Evolutionary conservation across 352 stramenopile species (phyloP).

Genomic region (Pilasporangium apinafurcum): DNA sequence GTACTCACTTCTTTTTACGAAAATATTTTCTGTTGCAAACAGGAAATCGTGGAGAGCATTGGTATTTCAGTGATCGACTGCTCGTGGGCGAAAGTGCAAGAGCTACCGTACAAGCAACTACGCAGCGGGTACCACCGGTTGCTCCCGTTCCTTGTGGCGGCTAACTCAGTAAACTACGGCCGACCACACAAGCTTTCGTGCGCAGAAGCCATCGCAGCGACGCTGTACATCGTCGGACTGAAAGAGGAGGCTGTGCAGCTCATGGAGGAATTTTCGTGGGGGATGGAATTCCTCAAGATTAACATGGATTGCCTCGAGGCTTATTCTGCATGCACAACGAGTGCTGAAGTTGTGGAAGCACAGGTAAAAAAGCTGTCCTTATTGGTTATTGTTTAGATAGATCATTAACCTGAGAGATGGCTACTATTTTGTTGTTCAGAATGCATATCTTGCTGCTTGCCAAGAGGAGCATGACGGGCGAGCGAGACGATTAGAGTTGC

Average conservation of each 20-base stretch:
- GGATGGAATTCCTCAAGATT: conserved; percentile 91
- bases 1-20: not conserved
- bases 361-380: conserved; percentile 21
- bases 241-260: conserved; percentile 84
- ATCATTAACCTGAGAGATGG: conserved; percentile 1
- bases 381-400: not conserved
- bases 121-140: conserved; percentile 92
- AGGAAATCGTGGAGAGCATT: conserved; percentile 63
- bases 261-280: conserved; percentile 93
- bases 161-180: conserved; percentile 99
- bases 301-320: conserved; percentile 92
- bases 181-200: conserved; percentile 94
- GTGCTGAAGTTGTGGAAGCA: conserved; percentile 64
- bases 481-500: conserved; percentile 42
- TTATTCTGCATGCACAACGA: conserved; percentile 72
- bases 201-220: conserved; percentile 96
- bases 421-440: conserved; percentile 16
- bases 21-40: not conserved
- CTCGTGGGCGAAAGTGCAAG: conserved; percentile 95
- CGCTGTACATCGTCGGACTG: conserved; percentile 96
- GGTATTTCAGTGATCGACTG: conserved; percentile 97
- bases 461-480: conserved; percentile 54
- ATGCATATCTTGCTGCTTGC: conserved; percentile 60
- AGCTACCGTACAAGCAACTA: conserved; percentile 95
- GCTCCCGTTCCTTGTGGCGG: conserved; percentile 96